These are phyloP conservation scores for Epichloe elymi DNA, from an alignment of 2,329 filamentous ascomycete species.

Conservation along the genomic window DNA sequence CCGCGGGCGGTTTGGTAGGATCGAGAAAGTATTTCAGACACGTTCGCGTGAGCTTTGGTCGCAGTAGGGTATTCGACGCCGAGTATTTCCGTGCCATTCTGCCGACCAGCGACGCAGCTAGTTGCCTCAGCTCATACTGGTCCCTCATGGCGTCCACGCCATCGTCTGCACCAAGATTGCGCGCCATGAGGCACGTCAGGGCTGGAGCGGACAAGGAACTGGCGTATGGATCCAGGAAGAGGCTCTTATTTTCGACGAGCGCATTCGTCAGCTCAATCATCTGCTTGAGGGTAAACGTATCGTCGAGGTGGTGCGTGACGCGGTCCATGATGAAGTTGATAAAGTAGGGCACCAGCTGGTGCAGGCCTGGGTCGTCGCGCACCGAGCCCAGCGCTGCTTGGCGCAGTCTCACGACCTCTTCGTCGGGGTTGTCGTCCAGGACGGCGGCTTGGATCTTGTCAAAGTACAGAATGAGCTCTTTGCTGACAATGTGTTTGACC, in stretches of 20 bases:
- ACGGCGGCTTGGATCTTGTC: slow-evolving; percentile 86
- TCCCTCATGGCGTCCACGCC: slow-evolving; percentile 40
- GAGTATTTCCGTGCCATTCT: slow-evolving; percentile 72
- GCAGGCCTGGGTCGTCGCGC: slow-evolving; percentile 77
- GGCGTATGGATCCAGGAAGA: slow-evolving; percentile 55
- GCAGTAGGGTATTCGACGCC: slow-evolving; percentile 65
- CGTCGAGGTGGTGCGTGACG: slow-evolving; percentile 85
- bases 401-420: slow-evolving; percentile 57
- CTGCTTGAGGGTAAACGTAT: slow-evolving; percentile 75
- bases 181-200: slow-evolving; percentile 73
- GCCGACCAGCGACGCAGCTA: slow-evolving; percentile 70
- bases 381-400: slow-evolving; percentile 77
- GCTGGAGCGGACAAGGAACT: slow-evolving; percentile 67
- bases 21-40: slow-evolving; percentile 89
- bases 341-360: slow-evolving; percentile 93
- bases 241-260: slow-evolving; percentile 67
- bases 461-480: slow-evolving; percentile 93
- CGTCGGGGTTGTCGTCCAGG: slow-evolving; percentile 75
- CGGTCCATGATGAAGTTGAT: slow-evolving; percentile 92
- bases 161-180: slow-evolving; percentile 55
- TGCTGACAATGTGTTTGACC: slow-evolving; percentile 91
- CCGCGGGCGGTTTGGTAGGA: slow-evolving; percentile 64
- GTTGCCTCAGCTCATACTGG: slow-evolving; percentile 71
- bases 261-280: slow-evolving; percentile 87
- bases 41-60: slow-evolving; percentile 79